Base-by-base conservation (phyloP, 2,329 filamentous ascomycete species). In the Epichloe sibirici region DNA sequence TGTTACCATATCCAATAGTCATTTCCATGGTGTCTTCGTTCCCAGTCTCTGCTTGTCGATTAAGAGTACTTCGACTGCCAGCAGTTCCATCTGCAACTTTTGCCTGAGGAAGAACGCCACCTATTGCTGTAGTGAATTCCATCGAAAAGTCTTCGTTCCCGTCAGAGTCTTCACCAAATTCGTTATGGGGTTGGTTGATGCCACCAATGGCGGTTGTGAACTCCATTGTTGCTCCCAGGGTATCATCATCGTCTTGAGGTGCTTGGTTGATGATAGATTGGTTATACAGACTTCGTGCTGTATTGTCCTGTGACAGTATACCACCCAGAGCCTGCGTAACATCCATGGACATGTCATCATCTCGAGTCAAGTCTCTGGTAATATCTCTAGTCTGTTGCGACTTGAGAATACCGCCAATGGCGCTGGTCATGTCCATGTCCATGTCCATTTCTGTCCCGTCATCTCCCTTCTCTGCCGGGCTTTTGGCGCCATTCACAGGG, bases 271-370 rank as follows among this genome's bases (percentile, higher is more conserved):
- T 50, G 13, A 23, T 34, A 23, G 44, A 34, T 37, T 17, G 35
- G 23, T 15, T 17, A 39, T 43, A n/a, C 25, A 35, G 4, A 17
- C 35, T 28, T 39, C 25, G 48, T 48, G n/a, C 34, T 13, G 43
- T 44, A 48, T 57, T 59, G 6, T 50, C 55, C 39, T 71, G 74
- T 5, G 76, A 71, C 21, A 95, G 68, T 51, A 97, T 96, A 3
- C 84, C 80, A 8, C 91, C 91, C 51, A 95, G 74, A 8, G 82
- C 88, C 51, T 81, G 82, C 2, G 91, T 96, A 7, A 96, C 88
- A 60, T 97, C 91, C 91, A 97, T 96, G 23, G 88, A 93, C 75
- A 94, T 83, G 40, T 90, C 88, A 57, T 81, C 78, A 21, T 78
- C 76, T 25, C 76, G 71, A 4, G 64, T 59, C 12, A 47, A 44